Percentiles rank a stretch among this genome's conserved stretches.
Conservation (phyloP, 2,329 filamentous ascomycete genomes). For the Akanthomyces dipterigenus region DNA sequence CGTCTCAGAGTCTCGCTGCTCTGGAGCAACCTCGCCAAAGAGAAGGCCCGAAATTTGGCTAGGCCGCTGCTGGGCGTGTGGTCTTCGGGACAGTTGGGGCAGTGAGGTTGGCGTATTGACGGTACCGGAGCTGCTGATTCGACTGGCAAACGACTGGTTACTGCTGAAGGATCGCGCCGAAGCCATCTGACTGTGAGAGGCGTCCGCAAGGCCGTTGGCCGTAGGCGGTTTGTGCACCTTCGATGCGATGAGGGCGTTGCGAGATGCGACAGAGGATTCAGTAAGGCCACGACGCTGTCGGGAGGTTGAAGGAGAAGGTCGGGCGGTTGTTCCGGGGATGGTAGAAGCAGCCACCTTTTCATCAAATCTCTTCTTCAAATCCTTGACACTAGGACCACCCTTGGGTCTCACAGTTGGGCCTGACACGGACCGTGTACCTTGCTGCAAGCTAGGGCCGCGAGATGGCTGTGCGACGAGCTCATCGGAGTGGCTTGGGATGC, state of each 20-base stretch:
- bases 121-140: constrained; percentile 43
- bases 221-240: constrained; percentile 24
- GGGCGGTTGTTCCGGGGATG: constrained; percentile 27
- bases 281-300: background rate
- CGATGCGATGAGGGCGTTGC: background rate
- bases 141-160: constrained; percentile 53
- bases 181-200: background rate
- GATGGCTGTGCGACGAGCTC: constrained; percentile 33
- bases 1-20: constrained; percentile 44
- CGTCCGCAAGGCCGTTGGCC: constrained; percentile 20
- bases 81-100: constrained; percentile 22
- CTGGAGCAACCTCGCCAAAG: constrained; percentile 68
- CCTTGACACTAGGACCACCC: constrained; percentile 65
- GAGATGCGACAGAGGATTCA: constrained; percentile 2
- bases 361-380: constrained; percentile 74
- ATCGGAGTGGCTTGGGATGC: constrained; percentile 40
- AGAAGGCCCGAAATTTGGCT: constrained; percentile 46
- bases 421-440: constrained; percentile 45
- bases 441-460: constrained; percentile 34
- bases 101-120: background rate
- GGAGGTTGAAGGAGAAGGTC: constrained; percentile 8
- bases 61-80: constrained; percentile 28
- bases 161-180: constrained; percentile 28
- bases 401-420: constrained; percentile 43
- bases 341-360: constrained; percentile 39